These are phyloP conservation scores for Bruguiera parviflora DNA, from an alignment of 345 rosid genomes.

Conservation along the genomic window DNA sequence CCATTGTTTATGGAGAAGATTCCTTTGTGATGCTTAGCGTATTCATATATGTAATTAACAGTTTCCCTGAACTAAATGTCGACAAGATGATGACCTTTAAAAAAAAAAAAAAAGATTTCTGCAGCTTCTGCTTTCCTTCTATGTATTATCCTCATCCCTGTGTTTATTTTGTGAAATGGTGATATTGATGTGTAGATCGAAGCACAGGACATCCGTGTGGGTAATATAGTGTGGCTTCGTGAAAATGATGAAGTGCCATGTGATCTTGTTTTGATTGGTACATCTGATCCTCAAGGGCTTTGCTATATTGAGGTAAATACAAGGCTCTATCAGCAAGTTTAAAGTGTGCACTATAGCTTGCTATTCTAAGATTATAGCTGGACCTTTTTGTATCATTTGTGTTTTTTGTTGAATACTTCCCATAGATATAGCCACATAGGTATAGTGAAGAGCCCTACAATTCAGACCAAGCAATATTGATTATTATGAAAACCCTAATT, in stretches of 20 bases:
- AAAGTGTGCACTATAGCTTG: not conserved
- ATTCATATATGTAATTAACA: too few relatives aligned
- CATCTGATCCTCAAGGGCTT: slow-evolving; percentile 89
- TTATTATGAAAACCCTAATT: too few relatives aligned
- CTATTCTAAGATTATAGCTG: not conserved
- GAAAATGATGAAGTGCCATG: slow-evolving; percentile 99
- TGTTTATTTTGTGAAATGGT: slow-evolving; percentile 4
- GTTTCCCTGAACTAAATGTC: too few relatives aligned
- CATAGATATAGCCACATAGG: too few relatives aligned
- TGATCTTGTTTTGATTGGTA: slow-evolving; percentile 92
- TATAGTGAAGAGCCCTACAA: too few relatives aligned
- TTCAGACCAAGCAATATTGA: too few relatives aligned
- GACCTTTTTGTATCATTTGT: not conserved
- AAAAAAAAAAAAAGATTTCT: not conserved
- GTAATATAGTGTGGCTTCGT: slow-evolving; percentile 95
- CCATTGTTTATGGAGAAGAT: not conserved
- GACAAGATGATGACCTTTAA: too few relatives aligned
- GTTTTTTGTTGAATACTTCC: too few relatives aligned
- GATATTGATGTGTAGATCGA: slow-evolving; percentile 50
- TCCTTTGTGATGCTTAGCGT: not conserved
- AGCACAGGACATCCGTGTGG: slow-evolving; percentile 86
- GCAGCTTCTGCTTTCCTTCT: not conserved
- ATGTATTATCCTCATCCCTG: not conserved
- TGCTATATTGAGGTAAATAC: slow-evolving; percentile 81
- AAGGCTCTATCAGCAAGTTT: not conserved